Evolutionary conservation across 2,329 filamentous ascomycete genomes (phyloP).

Genomic region (Aspergillus sojae): DNA sequence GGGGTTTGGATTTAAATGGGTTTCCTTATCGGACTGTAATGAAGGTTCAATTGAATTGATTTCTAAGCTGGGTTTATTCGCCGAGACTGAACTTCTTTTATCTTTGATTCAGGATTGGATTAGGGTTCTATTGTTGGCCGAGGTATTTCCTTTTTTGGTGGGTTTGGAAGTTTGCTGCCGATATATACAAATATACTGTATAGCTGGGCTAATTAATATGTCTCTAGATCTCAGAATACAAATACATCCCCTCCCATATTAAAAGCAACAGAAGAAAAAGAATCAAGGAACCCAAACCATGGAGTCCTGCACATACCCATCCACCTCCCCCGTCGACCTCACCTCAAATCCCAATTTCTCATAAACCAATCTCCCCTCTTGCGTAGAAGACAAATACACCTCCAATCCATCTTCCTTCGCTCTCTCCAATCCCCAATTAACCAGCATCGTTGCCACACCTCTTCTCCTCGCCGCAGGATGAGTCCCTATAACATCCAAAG

Average conservation of each 20-base stretch:
- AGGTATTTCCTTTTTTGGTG: too few species aligned
- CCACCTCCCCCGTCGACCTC: constrained; percentile 7
- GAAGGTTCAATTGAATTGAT: not conserved
- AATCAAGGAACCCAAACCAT: constrained; percentile 10
- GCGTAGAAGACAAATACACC: constrained; percentile 40
- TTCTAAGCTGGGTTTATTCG: too few species aligned
- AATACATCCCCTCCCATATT: too few species aligned
- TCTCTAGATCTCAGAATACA: too few species aligned
- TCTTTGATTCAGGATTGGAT: too few species aligned
- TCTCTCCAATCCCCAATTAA: constrained; percentile 40
- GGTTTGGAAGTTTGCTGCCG: too few species aligned
- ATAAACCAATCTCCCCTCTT: constrained; percentile 40
- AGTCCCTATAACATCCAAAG: constrained; percentile 29
- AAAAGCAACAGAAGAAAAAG: not conserved
- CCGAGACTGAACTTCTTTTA: too few species aligned
- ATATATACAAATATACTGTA: too few species aligned
- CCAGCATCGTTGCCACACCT: constrained; percentile 31
- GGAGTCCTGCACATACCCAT: constrained; percentile 12
- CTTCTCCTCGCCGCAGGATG: constrained; percentile 26
- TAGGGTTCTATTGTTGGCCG: too few species aligned
- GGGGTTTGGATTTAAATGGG: not conserved
- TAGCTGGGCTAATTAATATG: too few species aligned
- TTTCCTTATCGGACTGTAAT: not conserved
- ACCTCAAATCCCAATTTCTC: constrained; percentile 42
- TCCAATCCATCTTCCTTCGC: constrained; percentile 38